Evolutionary conservation across 192 early-diverging fungal species (phyloP), one percentile per base, ranked within the genome.

Genomic region (Umbelopsis sp.): DNA sequence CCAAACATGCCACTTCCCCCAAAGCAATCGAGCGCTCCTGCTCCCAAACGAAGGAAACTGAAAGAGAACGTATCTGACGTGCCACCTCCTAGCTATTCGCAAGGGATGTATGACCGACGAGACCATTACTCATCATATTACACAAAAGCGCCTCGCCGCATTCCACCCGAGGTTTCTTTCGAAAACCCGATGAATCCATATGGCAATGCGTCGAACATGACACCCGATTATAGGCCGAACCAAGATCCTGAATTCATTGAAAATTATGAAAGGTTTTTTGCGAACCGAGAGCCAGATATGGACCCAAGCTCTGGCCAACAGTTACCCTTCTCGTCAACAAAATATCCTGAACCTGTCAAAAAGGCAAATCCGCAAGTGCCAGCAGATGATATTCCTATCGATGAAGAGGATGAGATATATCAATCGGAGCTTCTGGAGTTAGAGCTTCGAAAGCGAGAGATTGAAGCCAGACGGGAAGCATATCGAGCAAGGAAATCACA

Each of bases 401-500:
- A 62, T 32, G 56, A 62, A 34, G 56, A 62, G 17, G 56, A 62
- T 62, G 56, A 62, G 8, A 62, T 62, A 29, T 62, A 34, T 34
- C 29, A 62, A 17, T 29, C 56, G 14, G 56, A 62, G 14, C 56
- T 62, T 62, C 34, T 62, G 31, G 56, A 62, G 29, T 34, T 62
- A 12, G 56, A 62, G 16, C 20, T 62, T 14, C 56, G 56, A 20
- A 29, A 31, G 5, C 56, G 56, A 0, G 56, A 62, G n/a, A 14
- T 62, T 29, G 56, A 62, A 62, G 56, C 56, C 29, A 62, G 31
- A 32, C 56, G 56, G 16, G 56, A 62, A n/a, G 56, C 56, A 2
- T 31, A 62, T 20, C 56, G 56, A 29, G 56, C 56, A 62, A 62
- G 56, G n/a, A 29, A 62, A 62, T 62, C 56, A 11, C 56, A 62